Evolutionary conservation across 768 basidiomycete genomes (phyloP), one percentile per base, ranked within the genome.

Genomic region (Lentinula detonsa): DNA sequence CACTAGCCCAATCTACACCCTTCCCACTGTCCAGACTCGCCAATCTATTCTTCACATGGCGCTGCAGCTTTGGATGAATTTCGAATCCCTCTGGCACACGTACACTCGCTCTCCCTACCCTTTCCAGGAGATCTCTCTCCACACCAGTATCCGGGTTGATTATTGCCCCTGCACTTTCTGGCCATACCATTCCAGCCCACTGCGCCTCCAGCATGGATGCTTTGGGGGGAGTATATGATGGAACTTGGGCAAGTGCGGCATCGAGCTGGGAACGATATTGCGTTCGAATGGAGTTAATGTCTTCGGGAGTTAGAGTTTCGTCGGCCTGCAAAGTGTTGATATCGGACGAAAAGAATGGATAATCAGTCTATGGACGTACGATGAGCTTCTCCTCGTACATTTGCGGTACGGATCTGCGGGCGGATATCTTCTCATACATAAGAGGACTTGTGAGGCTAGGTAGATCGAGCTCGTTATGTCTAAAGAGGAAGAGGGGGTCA

Each of bases 1-100:
- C 94, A 46, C 91, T 92, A 0, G 91, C 91, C 82, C 91, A 96
- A 70, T 95, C 93, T 35, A 97, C 72, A 1, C 88, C 89, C n/a
- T 76, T 76, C 1, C 85, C 90, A 37, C 74, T 77, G 54, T 90
- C 84, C 18, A 95, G 72, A 50, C 84, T 85, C 65, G 83, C 78
- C n/a, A 93, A 65, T 4, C 93, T 80, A 67, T 81, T 82, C 76
- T 89, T 91, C 46, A 93, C 84, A 66, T 95, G 93, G 6, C 93
- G 74, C 59, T 87, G 84, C 51, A 95, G 71, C 57, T 93, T 85
- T 6, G 87, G 73, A 67, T 95, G 93, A 35, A 94, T 83, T 65
- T 88, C 93, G 65, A 94, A 93, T 9, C 72, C 75, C 7, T 77
- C 75, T 0, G 82, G 81, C 35, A 79, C 76, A 28, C 71, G 66